phyloP scores from a whole-genome alignment of 805 yeast species.

The Starmera pachycereana region DNA sequence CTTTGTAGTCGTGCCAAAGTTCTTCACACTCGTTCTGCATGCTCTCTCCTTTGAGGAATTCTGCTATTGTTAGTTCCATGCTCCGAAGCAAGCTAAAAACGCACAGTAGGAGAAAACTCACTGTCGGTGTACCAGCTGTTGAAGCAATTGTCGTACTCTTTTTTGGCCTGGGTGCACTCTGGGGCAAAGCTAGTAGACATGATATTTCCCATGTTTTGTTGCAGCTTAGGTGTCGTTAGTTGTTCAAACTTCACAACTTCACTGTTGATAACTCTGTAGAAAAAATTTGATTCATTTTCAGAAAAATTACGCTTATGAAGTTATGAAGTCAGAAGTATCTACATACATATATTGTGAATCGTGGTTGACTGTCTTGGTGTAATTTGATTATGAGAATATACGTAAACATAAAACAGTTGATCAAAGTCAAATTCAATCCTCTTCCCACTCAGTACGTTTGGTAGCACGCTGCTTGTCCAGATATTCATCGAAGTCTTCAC shows the following conservation, averaged over 20 bases:
- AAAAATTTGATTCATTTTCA: too few species aligned
- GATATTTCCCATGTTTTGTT: constrained; percentile 57
- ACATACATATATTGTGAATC: too few species aligned
- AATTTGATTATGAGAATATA: too few species aligned
- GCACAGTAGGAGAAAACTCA: constrained; percentile 16
- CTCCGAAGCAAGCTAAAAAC: not conserved
- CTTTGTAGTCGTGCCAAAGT: constrained; percentile 78
- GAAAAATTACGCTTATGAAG: too few species aligned
- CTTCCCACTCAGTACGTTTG: too few species aligned
- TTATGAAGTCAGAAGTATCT: too few species aligned
- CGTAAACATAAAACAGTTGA: too few species aligned
- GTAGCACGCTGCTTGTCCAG: constrained; percentile 5
- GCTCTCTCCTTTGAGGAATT: constrained; percentile 46
- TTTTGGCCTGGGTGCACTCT: constrained; percentile 84
- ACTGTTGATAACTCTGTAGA: too few species aligned
- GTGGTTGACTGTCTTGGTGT: too few species aligned
- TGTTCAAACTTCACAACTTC: too few species aligned
- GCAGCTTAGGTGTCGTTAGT: constrained; percentile 17
- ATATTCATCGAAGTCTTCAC: constrained; percentile 15
- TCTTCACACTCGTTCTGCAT: constrained; percentile 83
- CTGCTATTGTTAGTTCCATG: constrained; percentile 10
- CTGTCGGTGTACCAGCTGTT: constrained; percentile 91
- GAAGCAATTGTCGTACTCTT: constrained; percentile 85
- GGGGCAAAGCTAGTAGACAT: constrained; percentile 93
- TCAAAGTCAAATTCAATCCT: constrained; percentile 12